Evolutionary conservation across 768 basidiomycete species (phyloP).

Genomic region (Lactarius deliciosus): DNA sequence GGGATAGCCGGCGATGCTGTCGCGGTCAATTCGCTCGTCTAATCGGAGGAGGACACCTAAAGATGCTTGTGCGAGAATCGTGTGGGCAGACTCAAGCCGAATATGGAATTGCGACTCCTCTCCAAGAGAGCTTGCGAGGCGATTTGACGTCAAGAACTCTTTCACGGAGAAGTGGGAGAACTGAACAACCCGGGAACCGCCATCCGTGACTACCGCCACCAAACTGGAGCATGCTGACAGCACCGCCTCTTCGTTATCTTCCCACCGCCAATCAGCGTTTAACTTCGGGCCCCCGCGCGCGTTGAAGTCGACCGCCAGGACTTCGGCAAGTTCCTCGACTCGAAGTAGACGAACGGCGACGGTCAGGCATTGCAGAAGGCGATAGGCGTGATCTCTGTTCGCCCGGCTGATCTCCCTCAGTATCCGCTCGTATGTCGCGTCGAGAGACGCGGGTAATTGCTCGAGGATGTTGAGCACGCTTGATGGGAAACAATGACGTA

Average conservation of each 20-base stretch:
- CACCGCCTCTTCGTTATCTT: neutral
- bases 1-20: neutral
- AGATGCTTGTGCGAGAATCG: neutral
- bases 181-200: neutral
- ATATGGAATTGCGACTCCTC: neutral
- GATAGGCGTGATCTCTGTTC: neutral
- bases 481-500: neutral
- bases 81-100: neutral
- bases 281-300: neutral
- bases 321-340: slow-evolving; percentile 5
- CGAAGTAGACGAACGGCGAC: neutral
- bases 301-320: neutral
- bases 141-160: neutral
- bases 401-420: neutral
- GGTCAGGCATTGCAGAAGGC: neutral
- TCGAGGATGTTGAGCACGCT: neutral
- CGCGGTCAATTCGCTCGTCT: neutral
- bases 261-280: neutral
- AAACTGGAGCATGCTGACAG: neutral
- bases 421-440: slow-evolving; percentile 4
- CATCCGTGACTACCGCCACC: too few species aligned
- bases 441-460: neutral
- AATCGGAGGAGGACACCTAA: neutral
- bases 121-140: neutral
- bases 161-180: too few species aligned